Evolutionary conservation across 768 basidiomycete genomes (phyloP), one percentile per base, ranked within the genome.

Genomic region (Neoboletus magnificus): DNA sequence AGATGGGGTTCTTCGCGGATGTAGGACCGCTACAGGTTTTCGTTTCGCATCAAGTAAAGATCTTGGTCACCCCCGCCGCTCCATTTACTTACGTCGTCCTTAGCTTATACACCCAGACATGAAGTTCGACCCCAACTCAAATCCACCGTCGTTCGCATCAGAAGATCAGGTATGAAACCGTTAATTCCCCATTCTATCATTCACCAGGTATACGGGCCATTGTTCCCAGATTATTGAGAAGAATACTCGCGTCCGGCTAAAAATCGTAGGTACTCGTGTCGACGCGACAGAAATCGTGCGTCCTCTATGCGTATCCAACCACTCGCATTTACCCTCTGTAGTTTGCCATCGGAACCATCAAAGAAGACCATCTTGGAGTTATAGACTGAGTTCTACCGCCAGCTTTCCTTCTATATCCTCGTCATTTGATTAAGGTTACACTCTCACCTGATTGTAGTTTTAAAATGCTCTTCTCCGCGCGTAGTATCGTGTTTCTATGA

Each of bases 1-100:
- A 98, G 96, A 97, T 98, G 94, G 97, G 97, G 2, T 97, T 99
- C 75, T 98, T 98, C 62, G 93, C 92, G 49, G 93, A 97, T 60
- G 94, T 95, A 45, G 97, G 97, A 33, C 97, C 97, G 15, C 69
- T 98, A 56, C 84, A 85, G 25, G 93, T 97, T 46, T 99, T 99
- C 71, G 91, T 98, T 25, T 96, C 95, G 13, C 91, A 92, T 63
- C 95, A 97, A 76, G 96, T 97, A 59, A 25, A 44, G 20, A 58
- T 82, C 41, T 73, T 13, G 57, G 30, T 44, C 32, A 49, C 41
- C 20, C 42, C n/a, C 39, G 7, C 35, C 23, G 20, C 47, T 48
- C 42, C 36, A 27, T 13, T 55, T 42, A 33, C 51, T 58, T 33
- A 60, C 57, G 13, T 48, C 36, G 40, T 47, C 32, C 39, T n/a